Evolutionary conservation across 2,329 filamentous ascomycete species (phyloP).

Genomic region (Chalaropsis thielavioides): DNA sequence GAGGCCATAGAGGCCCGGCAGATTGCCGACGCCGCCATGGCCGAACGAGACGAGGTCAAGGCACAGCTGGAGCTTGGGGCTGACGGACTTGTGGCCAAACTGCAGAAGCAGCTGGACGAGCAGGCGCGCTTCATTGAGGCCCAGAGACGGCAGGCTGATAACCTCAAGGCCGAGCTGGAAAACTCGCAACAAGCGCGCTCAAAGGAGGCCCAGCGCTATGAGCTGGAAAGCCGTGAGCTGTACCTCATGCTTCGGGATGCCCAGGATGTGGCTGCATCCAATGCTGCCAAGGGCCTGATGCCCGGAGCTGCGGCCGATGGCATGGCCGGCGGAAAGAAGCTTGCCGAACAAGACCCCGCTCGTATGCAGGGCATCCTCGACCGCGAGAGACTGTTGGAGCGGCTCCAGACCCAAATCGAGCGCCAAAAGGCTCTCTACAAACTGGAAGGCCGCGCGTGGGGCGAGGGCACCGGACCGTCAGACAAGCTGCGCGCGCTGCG

Average conservation of each 20-base stretch:
- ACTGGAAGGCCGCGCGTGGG: conserved; percentile 84
- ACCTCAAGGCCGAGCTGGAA: conserved; percentile 76
- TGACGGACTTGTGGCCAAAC: conserved; percentile 79
- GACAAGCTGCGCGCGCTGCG: conserved; percentile 83
- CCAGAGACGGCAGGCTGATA: conserved; percentile 71
- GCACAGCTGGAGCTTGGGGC: conserved; percentile 80
- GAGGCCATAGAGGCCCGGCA: conserved; percentile 81
- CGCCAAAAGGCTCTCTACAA: conserved; percentile 96
- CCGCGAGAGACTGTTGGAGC: conserved; percentile 80
- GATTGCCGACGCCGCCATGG: conserved; percentile 88
- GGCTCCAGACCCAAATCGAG: conserved; percentile 88
- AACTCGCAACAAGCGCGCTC: conserved; percentile 73
- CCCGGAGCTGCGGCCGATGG: conserved; percentile 20
- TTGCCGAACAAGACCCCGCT: conserved; percentile 51
- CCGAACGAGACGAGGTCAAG: conserved; percentile 89
- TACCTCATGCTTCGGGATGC: conserved; percentile 98
- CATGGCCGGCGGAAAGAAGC: conserved; percentile 33
- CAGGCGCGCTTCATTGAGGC: conserved; percentile 83
- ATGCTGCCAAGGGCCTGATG: conserved; percentile 42
- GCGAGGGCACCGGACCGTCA: conserved; percentile 63
- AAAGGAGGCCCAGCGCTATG: conserved; percentile 85
- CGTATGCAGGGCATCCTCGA: conserved; percentile 88
- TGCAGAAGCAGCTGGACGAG: conserved; percentile 89
- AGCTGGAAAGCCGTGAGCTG: conserved; percentile 87
- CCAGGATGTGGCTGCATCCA: conserved; percentile 85